Base-by-base conservation (phyloP, 2,329 filamentous ascomycete species). In the Sarocladium oryzae region DNA sequence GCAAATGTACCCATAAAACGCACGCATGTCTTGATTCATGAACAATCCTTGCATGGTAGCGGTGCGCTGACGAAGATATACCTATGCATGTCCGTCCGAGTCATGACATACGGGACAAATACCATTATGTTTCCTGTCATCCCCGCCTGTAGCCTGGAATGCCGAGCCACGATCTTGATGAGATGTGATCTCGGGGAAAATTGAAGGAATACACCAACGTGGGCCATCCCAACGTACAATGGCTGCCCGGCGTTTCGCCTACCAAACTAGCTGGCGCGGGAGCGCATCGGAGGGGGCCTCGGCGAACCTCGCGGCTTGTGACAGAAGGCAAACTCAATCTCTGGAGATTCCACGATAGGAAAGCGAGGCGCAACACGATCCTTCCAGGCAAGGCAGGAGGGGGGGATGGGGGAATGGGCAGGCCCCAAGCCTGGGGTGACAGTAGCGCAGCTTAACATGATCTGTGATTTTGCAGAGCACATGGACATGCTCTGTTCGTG, bases 281-380 rank as follows among this genome's bases (percentile, higher is more conserved):
- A 45, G 24, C 40, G 21, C 21, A 28, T 45, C 23, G 40, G 21
- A n/a, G n/a, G 40, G 8, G n/a, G 40, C 40, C 40, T 45, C 40
- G 40, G 40, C 40, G 40, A 30, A 45, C 21, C n/a, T 30, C 9
- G 28, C 21, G 40, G 40, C 40, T 45, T 28, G 40, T 45, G 40
- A 40, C 18, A 45, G 21, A 18, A 18, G 10, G n/a, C 8, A 26
- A 30, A 45, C 9, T 26, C 40, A 30, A 45, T 45, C 21, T 40
- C 13, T 45, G 21, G 40, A 45, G 37, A 20, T 45, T 45, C 40
- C 40, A 28, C 40, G 40, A 45, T 45, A 45, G 40, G 40, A 26
- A 45, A 45, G 13, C 40, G n/a, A 45, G 40, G 23, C 40, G 40
- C 24, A 26, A 26, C 8, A 8, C n/a, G 23, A 45, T 26, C 21